These are phyloP conservation scores for Alternaria hordeiaustralica DNA, from an alignment of 2,329 filamentous ascomycete genomes.

Conservation along the genomic window DNA sequence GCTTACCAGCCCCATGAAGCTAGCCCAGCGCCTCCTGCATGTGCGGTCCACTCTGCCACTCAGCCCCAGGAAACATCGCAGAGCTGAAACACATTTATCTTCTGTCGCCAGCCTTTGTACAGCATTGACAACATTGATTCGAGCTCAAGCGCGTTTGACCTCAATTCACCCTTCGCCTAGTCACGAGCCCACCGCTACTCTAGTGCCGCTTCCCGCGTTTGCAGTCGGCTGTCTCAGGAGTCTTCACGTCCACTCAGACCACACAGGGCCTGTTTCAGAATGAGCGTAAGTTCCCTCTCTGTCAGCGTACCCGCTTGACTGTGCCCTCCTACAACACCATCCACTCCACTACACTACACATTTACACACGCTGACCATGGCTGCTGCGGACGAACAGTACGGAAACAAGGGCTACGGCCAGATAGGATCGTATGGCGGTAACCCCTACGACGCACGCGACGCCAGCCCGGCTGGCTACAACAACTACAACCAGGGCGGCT, in stretches of 20 bases:
- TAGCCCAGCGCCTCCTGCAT: conserved; percentile 18
- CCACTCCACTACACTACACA: conserved; percentile 10
- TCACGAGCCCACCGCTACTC: conserved; percentile 4
- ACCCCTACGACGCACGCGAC: conserved; percentile 53
- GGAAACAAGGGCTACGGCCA: conserved; percentile 50
- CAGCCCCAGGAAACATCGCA: conserved; percentile 23
- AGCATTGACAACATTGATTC: conserved; percentile 17
- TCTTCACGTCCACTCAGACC: conserved; percentile 36
- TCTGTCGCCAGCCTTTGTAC: conserved; percentile 10
- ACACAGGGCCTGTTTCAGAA: conserved; percentile 47
- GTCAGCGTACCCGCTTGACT: conserved; percentile 12
- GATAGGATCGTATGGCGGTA: conserved; percentile 51
- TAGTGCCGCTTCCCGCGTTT: conserved; percentile 19
- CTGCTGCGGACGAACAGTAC: conserved; percentile 45
- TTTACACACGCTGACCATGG: conserved; percentile 24
- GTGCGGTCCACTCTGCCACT: conserved; percentile 7
- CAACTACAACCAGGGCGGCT: conserved; percentile 56
- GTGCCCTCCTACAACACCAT: conserved; percentile 9
- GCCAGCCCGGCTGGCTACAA: conserved; percentile 56
- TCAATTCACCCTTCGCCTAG: conserved; percentile 2
- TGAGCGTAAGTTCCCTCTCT: conserved; percentile 46
- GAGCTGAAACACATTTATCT: conserved; percentile 23
- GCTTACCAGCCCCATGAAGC: conserved; percentile 9
- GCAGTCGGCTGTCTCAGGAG: conserved; percentile 45
- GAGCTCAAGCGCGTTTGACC: conserved; percentile 10